These are phyloP conservation scores for Filobasidium wieringae DNA, from an alignment of 768 basidiomycete species.

Conservation along the genomic window DNA sequence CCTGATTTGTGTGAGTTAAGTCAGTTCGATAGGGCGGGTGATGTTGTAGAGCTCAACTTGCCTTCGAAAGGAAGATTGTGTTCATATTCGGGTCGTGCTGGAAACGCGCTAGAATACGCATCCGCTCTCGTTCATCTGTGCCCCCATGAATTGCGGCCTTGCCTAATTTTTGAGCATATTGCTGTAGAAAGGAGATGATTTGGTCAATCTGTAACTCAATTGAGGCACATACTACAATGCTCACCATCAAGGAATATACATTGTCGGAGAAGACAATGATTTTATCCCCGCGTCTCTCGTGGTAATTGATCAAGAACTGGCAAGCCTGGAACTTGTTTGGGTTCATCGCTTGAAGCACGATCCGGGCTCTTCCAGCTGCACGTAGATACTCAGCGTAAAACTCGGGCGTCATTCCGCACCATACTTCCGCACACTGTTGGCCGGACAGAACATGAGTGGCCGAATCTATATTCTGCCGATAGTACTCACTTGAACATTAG, in stretches of 20 bases:
- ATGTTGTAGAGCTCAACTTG: constrained; percentile 33
- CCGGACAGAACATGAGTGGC: not conserved
- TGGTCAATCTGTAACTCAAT: not conserved
- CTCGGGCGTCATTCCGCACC: constrained; percentile 99
- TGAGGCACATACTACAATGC: constrained; percentile 17
- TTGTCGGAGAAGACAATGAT: constrained; percentile 99
- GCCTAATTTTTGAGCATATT: constrained; percentile 79
- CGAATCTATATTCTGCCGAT: not conserved
- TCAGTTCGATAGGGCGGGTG: not conserved
- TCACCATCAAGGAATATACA: constrained; percentile 86
- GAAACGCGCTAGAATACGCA: constrained; percentile 88
- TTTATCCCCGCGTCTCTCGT: constrained; percentile 95
- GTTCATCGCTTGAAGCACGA: constrained; percentile 98
- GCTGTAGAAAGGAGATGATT: constrained; percentile 30
- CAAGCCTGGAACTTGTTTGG: constrained; percentile 99
- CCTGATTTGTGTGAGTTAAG: constrained; percentile 42
- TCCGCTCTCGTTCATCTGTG: constrained; percentile 86
- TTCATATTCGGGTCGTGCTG: constrained; percentile 91
- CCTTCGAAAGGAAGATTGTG: constrained; percentile 97
- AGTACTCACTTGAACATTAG: constrained; percentile 83
- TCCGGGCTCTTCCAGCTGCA: constrained; percentile 71
- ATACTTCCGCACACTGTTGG: constrained; percentile 88
- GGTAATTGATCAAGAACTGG: constrained; percentile 95
- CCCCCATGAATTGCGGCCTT: constrained; percentile 95
- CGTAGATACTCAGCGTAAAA: constrained; percentile 96